Evolutionary conservation across 1,284 basidiomycete genomes (phyloP).

Genomic region (Hymenochaete sp.): DNA sequence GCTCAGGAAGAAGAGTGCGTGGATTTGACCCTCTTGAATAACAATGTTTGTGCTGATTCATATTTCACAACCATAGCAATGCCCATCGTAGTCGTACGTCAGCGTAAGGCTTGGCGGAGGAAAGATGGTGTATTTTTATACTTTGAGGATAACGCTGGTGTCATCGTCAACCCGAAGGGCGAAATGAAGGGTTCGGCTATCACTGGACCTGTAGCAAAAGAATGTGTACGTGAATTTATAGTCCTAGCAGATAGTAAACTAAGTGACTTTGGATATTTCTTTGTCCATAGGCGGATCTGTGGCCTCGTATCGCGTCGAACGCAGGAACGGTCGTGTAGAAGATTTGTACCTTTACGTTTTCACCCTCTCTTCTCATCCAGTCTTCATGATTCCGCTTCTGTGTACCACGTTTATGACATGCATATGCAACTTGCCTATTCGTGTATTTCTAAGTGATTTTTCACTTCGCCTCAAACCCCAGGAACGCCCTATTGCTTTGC

Average conservation of each 20-base stretch:
- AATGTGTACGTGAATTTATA: conserved; percentile 63
- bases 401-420: conserved; percentile 10
- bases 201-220: conserved; percentile 95
- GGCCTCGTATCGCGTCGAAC: conserved; percentile 99
- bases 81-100: conserved; percentile 95
- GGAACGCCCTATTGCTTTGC: too few relatives aligned
- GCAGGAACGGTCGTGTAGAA: conserved; percentile 91
- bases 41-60: too few relatives aligned
- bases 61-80: conserved; percentile 54
- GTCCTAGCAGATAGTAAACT: conserved; percentile 10
- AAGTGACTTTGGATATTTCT: conserved; percentile 13
- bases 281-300: conserved; percentile 81
- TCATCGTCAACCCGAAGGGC: conserved; percentile 98
- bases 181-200: conserved; percentile 99
- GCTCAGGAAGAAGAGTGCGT: conserved; percentile 97
- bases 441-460: too few relatives aligned
- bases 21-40: too few relatives aligned
- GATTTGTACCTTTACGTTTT: conserved; percentile 18
- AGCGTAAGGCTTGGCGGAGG: conserved; percentile 98
- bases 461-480: too few relatives aligned
- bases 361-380: conserved; percentile 10
- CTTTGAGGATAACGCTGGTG: conserved; percentile 98
- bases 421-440: too few relatives aligned
- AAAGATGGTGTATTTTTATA: conserved; percentile 98
- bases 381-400: conserved; percentile 4